Conservation (phyloP, 2,329 filamentous ascomycete genomes). For the Calonectria montana region DNA sequence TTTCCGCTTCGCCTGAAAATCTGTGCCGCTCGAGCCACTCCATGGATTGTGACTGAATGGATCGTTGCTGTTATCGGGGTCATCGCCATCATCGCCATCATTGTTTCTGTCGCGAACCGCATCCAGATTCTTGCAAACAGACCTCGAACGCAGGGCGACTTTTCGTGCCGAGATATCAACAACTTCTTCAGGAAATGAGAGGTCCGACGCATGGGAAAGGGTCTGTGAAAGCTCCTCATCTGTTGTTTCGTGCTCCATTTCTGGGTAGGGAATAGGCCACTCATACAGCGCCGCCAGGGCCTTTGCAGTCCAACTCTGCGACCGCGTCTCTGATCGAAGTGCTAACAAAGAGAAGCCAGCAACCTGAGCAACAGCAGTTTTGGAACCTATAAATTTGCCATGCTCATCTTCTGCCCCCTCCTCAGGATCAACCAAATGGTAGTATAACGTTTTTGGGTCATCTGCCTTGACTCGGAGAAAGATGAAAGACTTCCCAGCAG, state of each 20-base stretch:
- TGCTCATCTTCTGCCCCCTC: slow-evolving; percentile 16
- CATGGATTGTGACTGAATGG: too few relatives aligned
- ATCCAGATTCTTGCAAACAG: too few relatives aligned
- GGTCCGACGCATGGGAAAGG: neutral
- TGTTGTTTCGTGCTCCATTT: neutral
- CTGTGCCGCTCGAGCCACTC: too few relatives aligned
- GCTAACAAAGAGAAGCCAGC: neutral
- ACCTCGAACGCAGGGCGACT: too few relatives aligned
- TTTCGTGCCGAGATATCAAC: neutral
- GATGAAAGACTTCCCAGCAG: slow-evolving; percentile 39
- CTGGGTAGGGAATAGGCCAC: neutral
- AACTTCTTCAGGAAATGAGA: too few relatives aligned
- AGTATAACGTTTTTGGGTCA: slow-evolving; percentile 31
- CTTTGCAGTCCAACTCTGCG: neutral
- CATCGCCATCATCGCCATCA: too few relatives aligned
- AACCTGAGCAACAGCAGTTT: neutral
- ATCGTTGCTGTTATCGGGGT: too few relatives aligned
- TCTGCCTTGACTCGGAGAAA: slow-evolving; percentile 37
- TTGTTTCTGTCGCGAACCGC: too few relatives aligned
- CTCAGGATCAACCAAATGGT: slow-evolving; percentile 24
- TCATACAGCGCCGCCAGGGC: neutral
- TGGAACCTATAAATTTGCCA: neutral
- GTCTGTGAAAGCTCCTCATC: neutral
- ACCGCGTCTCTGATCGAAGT: neutral
- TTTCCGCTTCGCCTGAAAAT: too few relatives aligned